A percentile compares a stretch with the other conserved stretches of the same genome.
Evolutionary conservation across 139 green algal species (phyloP).

Genomic region (Spirogloea muscicola): DNA sequence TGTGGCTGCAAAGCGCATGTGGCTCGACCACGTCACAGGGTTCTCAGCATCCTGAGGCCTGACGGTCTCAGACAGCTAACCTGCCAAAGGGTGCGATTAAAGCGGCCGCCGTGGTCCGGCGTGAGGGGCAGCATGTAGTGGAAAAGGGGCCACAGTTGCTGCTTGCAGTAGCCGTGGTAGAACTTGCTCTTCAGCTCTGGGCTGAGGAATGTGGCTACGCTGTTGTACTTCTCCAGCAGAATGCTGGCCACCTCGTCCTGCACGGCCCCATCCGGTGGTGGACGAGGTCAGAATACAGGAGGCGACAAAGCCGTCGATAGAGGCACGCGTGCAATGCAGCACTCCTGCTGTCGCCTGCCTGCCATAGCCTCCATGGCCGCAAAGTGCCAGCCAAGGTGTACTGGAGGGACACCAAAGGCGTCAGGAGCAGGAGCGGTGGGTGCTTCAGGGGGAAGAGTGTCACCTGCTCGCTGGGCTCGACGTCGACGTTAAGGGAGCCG

Average conservation of each 20-base stretch:
- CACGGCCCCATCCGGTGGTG: slow-evolving; percentile 63
- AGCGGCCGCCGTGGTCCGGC: slow-evolving; percentile 59
- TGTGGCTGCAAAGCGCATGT: too few relatives aligned
- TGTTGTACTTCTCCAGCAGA: slow-evolving; percentile 73
- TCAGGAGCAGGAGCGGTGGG: too few relatives aligned
- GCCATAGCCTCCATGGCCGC: too few relatives aligned
- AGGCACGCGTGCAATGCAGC: background rate
- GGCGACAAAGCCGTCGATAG: background rate
- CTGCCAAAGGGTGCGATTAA: slow-evolving; percentile 87
- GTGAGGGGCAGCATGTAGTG: slow-evolving; percentile 94
- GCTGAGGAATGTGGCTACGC: slow-evolving; percentile 85
- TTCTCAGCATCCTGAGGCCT: too few relatives aligned
- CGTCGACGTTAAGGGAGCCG: slow-evolving; percentile 24
- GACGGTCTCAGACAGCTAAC: too few relatives aligned
- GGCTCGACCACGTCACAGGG: too few relatives aligned
- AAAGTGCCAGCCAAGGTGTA: too few relatives aligned
- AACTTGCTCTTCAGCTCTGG: slow-evolving; percentile 72
- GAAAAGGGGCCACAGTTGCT: slow-evolving; percentile 96
- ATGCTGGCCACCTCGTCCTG: slow-evolving; percentile 60
- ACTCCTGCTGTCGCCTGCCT: background rate
- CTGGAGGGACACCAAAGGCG: too few relatives aligned
- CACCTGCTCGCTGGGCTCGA: too few relatives aligned
- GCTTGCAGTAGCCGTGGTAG: slow-evolving; percentile 98
- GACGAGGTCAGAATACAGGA: background rate
- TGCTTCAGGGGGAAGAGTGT: too few relatives aligned